Conservation (phyloP, 805 yeast species). For the Saccharomycopsis babjevae region DNA sequence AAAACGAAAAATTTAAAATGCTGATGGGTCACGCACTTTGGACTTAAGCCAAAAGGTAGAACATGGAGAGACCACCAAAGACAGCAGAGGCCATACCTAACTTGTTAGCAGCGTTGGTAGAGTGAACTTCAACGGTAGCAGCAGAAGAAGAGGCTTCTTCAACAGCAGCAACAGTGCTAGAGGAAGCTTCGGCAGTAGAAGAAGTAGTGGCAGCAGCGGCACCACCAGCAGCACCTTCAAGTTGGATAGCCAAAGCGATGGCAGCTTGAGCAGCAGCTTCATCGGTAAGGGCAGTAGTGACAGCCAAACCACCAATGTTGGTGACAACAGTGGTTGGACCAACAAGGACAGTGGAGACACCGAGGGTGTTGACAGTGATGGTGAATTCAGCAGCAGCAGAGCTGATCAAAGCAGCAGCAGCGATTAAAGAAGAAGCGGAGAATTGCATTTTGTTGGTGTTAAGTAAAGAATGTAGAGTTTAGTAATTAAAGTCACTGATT, state of each 20-base stretch:
- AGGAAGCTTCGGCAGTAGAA: neutral
- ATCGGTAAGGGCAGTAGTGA: neutral
- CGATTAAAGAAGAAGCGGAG: neutral
- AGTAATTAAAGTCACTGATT: too few species aligned
- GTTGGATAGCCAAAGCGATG: neutral
- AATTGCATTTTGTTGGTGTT: neutral
- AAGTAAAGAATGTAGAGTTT: too few species aligned
- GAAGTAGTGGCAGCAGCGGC: neutral
- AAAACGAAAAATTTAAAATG: neutral
- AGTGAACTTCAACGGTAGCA: neutral
- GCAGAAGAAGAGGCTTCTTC: neutral
- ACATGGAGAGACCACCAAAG: neutral
- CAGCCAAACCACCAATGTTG: neutral
- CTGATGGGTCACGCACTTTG: neutral
- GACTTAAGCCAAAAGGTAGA: neutral
- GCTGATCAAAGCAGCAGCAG: neutral
- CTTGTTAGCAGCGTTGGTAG: neutral
- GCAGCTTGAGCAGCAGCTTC: neutral
- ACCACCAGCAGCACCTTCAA: neutral
- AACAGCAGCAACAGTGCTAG: neutral
- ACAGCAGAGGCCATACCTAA: neutral
- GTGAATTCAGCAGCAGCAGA: neutral
- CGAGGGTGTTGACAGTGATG: neutral
- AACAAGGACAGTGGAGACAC: neutral
- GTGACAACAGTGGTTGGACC: neutral